Evolutionary conservation across 169 alveolate genomes (phyloP), one percentile per base, ranked within the genome.

Genomic region (Eimeria necatrix): DNA sequence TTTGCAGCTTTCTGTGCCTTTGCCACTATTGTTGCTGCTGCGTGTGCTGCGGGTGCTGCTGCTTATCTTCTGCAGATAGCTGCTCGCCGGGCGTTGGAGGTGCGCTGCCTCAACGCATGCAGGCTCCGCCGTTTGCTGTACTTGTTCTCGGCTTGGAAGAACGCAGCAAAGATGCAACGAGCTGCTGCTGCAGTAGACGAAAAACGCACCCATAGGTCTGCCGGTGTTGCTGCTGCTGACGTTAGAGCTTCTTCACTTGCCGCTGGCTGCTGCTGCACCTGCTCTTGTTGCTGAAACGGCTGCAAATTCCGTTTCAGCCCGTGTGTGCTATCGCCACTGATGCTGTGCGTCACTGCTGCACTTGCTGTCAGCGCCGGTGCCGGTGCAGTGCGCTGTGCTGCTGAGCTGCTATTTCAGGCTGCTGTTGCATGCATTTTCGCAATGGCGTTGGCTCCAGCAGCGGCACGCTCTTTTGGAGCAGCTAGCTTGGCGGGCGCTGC

Each of bases 381-480:
- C 20, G 68, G 12, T 56, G 68, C 68, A 2, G 12, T 18, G 22
- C 20, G 68, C 20, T 10, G 20, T 56, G 68, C 68, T 56, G 68
- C 68, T 18, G 20, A 12, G 68, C 68, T 56, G 68, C 68, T 1
- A 18, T 56, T 1, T 16, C 78, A 68, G 78, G 32, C n/a, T 68
- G 78, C 9, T 68, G 78, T 24, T 68, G 46, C n/a, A 68, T 68
- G 78, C 78, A n/a, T 68, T 68, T n/a, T 14, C 78, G 5, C 78
- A 68, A 24, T 68, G 78, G 78, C 78, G 78, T 12, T 68, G 78
- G 78, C 78, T 68, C 41, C 78, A 68, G 78, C 78, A 68, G 32
- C n/a, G 32, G n/a, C 78, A 68, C 12, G 78, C 78, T 18, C 46
- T n/a, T 7, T 8, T 68, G 78, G 46, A 68, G 78, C 78, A 18